Conservation (phyloP, 2,329 filamentous ascomycete species). For the Coniella lustricola region DNA sequence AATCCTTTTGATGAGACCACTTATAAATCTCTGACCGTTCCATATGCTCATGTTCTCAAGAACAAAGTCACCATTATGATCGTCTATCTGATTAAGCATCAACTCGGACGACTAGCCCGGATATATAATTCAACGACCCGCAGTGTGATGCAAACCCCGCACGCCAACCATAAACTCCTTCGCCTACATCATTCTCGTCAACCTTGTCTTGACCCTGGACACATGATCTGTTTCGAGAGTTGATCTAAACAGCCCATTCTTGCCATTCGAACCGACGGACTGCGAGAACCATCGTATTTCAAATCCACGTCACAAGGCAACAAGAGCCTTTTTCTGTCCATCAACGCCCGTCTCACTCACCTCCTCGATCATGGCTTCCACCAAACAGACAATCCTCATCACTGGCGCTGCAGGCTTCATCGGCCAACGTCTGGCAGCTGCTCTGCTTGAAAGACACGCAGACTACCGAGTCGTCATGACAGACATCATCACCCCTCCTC, state of each 20-base stretch:
- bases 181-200: no score
- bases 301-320: no score
- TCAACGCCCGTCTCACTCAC: not conserved
- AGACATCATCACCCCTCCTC: constrained; percentile 28
- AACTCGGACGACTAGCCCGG: not conserved
- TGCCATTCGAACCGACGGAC: no score
- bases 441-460: constrained; percentile 38
- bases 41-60: no score
- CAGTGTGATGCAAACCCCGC: not conserved
- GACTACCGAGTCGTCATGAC: constrained; percentile 43
- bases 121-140: no score
- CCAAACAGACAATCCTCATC: constrained; percentile 41
- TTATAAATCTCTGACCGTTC: no score
- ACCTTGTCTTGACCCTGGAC: no score
- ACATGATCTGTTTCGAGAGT: no score
- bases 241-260: no score
- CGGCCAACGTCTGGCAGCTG: constrained; percentile 51
- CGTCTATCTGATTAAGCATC: not conserved
- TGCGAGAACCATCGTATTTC: no score
- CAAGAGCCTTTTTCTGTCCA: not conserved
- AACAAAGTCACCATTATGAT: no score
- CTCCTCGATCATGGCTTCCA: not conserved
- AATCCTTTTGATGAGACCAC: no score
- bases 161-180: not conserved
- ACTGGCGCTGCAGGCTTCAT: constrained; percentile 60